A percentile compares a stretch with the other conserved stretches of the same genome.
phyloP scores from a whole-genome alignment of 805 yeast genomes.

The Metschnikowia sp. region DNA sequence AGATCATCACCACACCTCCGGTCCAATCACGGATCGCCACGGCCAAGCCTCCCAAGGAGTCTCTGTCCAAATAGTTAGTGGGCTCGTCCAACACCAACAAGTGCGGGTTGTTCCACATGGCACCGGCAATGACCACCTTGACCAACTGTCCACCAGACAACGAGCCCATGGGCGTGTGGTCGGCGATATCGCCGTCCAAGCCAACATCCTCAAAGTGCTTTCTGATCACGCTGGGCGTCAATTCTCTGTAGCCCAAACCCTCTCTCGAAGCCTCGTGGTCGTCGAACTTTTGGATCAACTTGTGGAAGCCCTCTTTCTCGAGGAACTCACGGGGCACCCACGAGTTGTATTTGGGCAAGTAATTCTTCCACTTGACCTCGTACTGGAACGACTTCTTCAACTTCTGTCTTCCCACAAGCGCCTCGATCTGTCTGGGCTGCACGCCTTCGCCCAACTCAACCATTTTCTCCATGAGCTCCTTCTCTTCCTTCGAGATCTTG shows the following conservation, averaged over 20 bases:
- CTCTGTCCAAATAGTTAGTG: slow-evolving; percentile 96
- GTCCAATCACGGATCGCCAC: slow-evolving; percentile 97
- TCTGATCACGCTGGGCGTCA: slow-evolving; percentile 86
- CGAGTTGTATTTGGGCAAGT: slow-evolving; percentile 90
- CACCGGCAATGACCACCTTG: slow-evolving; percentile 98
- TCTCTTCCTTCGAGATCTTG: slow-evolving; percentile 73
- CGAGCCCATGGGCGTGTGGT: slow-evolving; percentile 95
- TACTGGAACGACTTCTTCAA: slow-evolving; percentile 95
- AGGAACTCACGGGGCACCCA: slow-evolving; percentile 87
- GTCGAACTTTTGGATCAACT: slow-evolving; percentile 43
- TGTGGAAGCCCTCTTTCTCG: slow-evolving; percentile 50
- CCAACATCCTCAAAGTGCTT: slow-evolving; percentile 98
- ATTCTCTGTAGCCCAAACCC: slow-evolving; percentile 50
- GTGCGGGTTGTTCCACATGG: slow-evolving; percentile 99
- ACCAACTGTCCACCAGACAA: slow-evolving; percentile 98
- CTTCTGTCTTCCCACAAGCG: slow-evolving; percentile 95
- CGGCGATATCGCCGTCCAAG: slow-evolving; percentile 96
- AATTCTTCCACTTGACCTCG: slow-evolving; percentile 89
- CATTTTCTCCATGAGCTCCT: slow-evolving; percentile 69
- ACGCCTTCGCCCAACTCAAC: slow-evolving; percentile 82
- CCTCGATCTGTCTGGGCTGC: slow-evolving; percentile 87
- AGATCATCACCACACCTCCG: slow-evolving; percentile 98
- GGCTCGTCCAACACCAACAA: slow-evolving; percentile 96
- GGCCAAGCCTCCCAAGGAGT: slow-evolving; percentile 95
- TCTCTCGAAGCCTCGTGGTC: slow-evolving; percentile 49